Conservation (phyloP, 768 basidiomycete species). For the Suillus discolor region DNA sequence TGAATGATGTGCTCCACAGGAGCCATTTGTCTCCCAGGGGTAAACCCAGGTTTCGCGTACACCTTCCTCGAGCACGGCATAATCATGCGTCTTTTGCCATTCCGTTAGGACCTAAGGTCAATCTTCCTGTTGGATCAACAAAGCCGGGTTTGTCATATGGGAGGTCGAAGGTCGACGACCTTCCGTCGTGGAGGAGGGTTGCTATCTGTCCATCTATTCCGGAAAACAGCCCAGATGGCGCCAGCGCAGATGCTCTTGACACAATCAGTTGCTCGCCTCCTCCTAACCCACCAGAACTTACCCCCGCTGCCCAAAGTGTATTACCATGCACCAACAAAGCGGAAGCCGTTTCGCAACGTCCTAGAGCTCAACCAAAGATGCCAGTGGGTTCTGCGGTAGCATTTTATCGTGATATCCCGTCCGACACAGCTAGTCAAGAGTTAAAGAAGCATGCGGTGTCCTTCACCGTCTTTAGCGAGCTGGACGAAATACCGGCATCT, state of each 20-base stretch:
- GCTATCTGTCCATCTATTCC: constrained; percentile 15
- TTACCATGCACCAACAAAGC: constrained; percentile 18
- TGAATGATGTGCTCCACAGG: constrained; percentile 68
- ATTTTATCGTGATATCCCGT: constrained; percentile 67
- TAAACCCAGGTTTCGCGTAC: constrained; percentile 36
- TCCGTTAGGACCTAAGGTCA: constrained; percentile 36
- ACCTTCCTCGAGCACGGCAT: constrained; percentile 32
- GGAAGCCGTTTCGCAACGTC: constrained; percentile 37
- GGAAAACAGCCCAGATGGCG: constrained; percentile 18
- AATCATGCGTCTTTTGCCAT: constrained; percentile 8
- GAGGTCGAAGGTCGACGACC: constrained; percentile 39
- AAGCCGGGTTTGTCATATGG: constrained; percentile 19
- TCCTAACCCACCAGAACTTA: constrained; percentile 41
- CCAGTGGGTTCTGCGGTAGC: constrained; percentile 72
- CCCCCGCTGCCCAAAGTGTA: constrained; percentile 38
- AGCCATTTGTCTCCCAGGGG: constrained; percentile 39
- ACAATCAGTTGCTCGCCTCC: constrained; percentile 71
- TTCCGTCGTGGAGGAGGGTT: constrained; percentile 43
- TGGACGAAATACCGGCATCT: constrained; percentile 43
- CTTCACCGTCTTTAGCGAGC: constrained; percentile 80
- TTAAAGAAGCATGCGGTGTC: constrained; percentile 54
- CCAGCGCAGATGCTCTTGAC: constrained; percentile 36
- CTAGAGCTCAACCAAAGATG: constrained; percentile 67
- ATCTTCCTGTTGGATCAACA: constrained; percentile 36
- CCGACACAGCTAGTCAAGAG: constrained; percentile 51